Percentiles rank a stretch among this genome's conserved stretches.
Evolutionary conservation across 257 asterid genomes (phyloP).

Genomic region (Ilex aquifolium): DNA sequence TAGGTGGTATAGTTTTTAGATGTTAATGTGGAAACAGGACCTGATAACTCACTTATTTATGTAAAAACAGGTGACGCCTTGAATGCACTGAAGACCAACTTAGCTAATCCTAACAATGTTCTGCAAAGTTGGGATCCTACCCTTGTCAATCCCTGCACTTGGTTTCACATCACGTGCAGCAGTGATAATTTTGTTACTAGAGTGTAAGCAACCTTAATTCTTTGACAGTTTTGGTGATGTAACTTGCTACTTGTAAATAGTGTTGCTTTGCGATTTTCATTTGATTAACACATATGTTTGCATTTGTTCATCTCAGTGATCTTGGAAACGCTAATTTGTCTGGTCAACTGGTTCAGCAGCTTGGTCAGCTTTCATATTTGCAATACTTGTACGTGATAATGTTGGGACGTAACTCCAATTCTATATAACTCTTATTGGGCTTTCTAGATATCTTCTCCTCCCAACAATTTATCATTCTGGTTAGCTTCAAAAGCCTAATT

Average conservation of each 20-base stretch:
- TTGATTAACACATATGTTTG: constrained; percentile 7
- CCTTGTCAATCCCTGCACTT: constrained; percentile 95
- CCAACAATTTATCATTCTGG: too few species aligned
- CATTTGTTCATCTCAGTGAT: constrained; percentile 54
- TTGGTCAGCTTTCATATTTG: constrained; percentile 65
- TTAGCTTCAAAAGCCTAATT: too few species aligned
- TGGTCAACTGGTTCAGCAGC: constrained; percentile 83
- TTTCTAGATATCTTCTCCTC: too few species aligned
- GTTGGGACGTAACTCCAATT: background rate
- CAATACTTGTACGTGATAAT: constrained; percentile 78
- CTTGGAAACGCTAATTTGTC: constrained; percentile 95
- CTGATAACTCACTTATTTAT: constrained; percentile 10
- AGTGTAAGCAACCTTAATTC: constrained; percentile 54
- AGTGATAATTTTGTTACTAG: constrained; percentile 74
- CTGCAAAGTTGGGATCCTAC: constrained; percentile 98
- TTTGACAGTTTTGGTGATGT: background rate
- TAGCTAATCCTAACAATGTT: constrained; percentile 85
- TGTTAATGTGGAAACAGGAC: background rate
- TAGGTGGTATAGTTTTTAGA: background rate
- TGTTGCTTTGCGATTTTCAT: constrained; percentile 8
- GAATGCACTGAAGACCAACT: constrained; percentile 63
- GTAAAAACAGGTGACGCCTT: constrained; percentile 86
- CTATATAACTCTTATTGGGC: too few species aligned
- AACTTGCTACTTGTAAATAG: constrained; percentile 1
- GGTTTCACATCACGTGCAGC: constrained; percentile 97